Evolutionary conservation across 192 early-diverging fungal genomes (phyloP).

Genomic region (Backusella circina): DNA sequence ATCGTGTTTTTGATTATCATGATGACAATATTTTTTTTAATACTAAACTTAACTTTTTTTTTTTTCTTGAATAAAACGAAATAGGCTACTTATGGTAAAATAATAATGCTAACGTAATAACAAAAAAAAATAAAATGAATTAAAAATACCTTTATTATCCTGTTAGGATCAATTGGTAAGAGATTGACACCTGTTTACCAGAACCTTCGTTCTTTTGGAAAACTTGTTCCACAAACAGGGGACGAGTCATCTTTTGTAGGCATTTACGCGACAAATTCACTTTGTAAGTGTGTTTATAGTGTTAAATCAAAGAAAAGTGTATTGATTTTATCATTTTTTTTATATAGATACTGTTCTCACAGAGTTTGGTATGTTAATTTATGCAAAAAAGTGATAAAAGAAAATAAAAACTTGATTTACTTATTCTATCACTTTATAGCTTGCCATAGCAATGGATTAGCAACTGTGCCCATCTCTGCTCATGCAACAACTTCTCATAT

Average conservation of each 20-base stretch:
- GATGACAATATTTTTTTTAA: not conserved
- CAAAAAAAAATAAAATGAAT: not conserved
- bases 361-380: conserved; percentile 8
- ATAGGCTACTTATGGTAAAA: conserved; percentile 42
- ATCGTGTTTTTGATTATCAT: not conserved
- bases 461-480: conserved; percentile 28
- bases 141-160: not conserved
- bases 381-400: not conserved
- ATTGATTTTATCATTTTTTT: not conserved
- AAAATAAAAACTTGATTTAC: too few species aligned
- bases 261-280: conserved; percentile 28
- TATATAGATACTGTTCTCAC: conserved; percentile 10
- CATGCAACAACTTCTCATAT: conserved; percentile 16
- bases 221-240: conserved; percentile 19
- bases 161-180: not conserved
- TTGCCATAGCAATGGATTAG: conserved; percentile 22
- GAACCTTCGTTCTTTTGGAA: conserved; percentile 12
- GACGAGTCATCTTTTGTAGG: conserved; percentile 32
- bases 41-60: not conserved
- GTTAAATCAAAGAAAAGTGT: not conserved
- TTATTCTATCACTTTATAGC: not conserved
- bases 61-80: not conserved
- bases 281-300: conserved; percentile 29
- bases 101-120: not conserved
- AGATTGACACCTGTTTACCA: conserved; percentile 5